Evolutionary conservation across 148 eudicot species (phyloP), one percentile per base, ranked within the genome.

Genomic region (Mesembryanthemum crystallinum): DNA sequence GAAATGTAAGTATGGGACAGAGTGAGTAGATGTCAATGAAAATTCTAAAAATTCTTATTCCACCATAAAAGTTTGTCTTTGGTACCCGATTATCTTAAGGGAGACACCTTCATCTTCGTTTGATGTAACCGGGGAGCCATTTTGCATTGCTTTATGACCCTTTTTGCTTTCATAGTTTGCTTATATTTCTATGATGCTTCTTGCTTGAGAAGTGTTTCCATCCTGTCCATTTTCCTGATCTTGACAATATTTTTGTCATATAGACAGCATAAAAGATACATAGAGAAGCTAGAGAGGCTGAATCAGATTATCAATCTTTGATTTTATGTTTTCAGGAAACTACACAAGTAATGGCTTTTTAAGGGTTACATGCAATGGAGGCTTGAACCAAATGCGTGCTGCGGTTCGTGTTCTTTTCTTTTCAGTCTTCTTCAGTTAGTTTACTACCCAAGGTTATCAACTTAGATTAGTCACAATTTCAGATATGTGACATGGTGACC

Each of bases 331-430:
- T 89, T 77, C 89, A 94, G 98, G 98, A 79, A 89, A 88, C 67
- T 94, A 94, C 77, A 83, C 84, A 64, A 94, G 96, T 81, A 94
- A 88, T 69, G 98, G 98, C 69, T 90, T 86, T 81, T 87, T 94
- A 9, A 86, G 80, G 80, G 93, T 94, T 20, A 86, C 93, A 65
- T 92, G 97, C 88, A 94, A 94, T 71, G 98, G 98, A 60, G 98
- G 98, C 60, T 86, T 94, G 90, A 94, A 94, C 86, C 98, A 92
- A 83, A 94, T 94, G 98, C 93, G 98, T 69, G 90, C 98, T 83
- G 98, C 92, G 92, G 98, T 94, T 77, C 67, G 93, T 88, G 63
- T 51, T 74, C 73, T 65, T 62, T 21, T 24, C 76, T 0, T 66
- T 65, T 67, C 28, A 58, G 30, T 62, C 75, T 76, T 68, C 52